Percentiles rank a stretch among this genome's conserved stretches.
These are phyloP conservation scores for Cyclotella kingstonii DNA, from an alignment of 108 stramenopile genomes.

Conservation along the genomic window DNA sequence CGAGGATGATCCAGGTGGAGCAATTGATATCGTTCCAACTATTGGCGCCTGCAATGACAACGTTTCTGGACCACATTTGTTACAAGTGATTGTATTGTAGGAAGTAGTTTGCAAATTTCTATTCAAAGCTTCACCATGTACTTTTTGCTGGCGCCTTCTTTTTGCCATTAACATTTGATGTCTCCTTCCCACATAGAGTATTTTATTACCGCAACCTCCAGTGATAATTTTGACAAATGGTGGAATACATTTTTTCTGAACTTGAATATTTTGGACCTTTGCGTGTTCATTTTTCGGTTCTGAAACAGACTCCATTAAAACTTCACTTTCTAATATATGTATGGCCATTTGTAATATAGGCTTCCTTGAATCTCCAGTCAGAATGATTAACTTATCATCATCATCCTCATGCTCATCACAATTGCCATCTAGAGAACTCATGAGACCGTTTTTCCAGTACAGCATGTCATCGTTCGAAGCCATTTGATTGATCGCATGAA, in stretches of 20 bases:
- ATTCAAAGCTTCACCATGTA: not conserved
- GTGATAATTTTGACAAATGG: slow-evolving; percentile 32
- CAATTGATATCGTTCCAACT: slow-evolving; percentile 36
- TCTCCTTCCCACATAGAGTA: slow-evolving; percentile 31
- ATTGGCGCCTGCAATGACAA: not conserved
- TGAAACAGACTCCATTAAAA: not conserved
- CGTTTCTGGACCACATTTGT: not conserved
- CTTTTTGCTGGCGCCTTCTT: not conserved
- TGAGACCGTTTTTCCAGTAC: not conserved
- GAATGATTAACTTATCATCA: slow-evolving; percentile 19
- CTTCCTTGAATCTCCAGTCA: slow-evolving; percentile 41
- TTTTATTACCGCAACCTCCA: slow-evolving; percentile 46
- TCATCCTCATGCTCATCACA: slow-evolving; percentile 18
- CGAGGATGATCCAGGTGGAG: slow-evolving; percentile 42
- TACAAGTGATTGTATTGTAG: not conserved
- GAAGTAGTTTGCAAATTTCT: not conserved
- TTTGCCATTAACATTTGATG: slow-evolving; percentile 1
- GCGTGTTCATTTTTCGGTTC: not conserved
- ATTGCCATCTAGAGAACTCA: slow-evolving; percentile 1
- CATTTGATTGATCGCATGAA: slow-evolving; percentile 4
- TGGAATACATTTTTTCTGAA: not conserved
- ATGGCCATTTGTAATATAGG: slow-evolving; percentile 36
- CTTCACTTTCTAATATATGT: slow-evolving; percentile 23
- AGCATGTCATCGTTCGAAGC: not conserved
- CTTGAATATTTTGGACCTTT: not conserved